Percentiles rank a stretch among this genome's conserved stretches.
phyloP scores from a whole-genome alignment of 2,329 filamentous ascomycete species.

The Didymosphaeria variabile region DNA sequence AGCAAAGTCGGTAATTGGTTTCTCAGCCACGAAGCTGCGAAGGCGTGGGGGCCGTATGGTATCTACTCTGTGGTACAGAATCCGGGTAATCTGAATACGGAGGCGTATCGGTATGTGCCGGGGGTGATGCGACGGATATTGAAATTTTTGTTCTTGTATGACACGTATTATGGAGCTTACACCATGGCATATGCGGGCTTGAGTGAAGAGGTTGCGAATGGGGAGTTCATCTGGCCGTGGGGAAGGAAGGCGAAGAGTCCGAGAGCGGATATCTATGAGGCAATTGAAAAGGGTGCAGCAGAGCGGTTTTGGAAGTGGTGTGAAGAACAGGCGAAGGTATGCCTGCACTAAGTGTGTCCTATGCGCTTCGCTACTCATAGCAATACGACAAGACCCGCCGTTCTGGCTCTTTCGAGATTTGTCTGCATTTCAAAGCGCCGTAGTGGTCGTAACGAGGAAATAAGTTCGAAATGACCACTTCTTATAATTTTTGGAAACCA shows the following conservation, averaged over 20 bases:
- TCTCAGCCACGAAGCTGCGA: constrained; percentile 22
- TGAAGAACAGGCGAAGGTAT: constrained; percentile 37
- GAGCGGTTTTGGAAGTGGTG: constrained; percentile 56
- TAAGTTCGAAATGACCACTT: too few species aligned
- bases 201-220: constrained; percentile 37
- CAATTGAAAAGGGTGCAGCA: constrained; percentile 50
- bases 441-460: too few species aligned
- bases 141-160: constrained; percentile 12
- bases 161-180: constrained; percentile 19
- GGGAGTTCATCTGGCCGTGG: constrained; percentile 57
- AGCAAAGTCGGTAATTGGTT: constrained; percentile 29
- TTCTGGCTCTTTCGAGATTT: too few species aligned
- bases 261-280: constrained; percentile 38
- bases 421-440: too few species aligned
- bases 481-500: too few species aligned
- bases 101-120: constrained; percentile 49
- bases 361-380: too few species aligned
- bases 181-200: constrained; percentile 22
- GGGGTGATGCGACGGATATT: constrained; percentile 5
- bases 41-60: constrained; percentile 17
- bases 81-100: constrained; percentile 45
- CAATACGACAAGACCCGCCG: too few species aligned
- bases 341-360: neutral
- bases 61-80: constrained; percentile 37
- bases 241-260: constrained; percentile 43